These are phyloP conservation scores for Puccinia novopanici DNA, from an alignment of 1,284 basidiomycete species.

Conservation along the genomic window DNA sequence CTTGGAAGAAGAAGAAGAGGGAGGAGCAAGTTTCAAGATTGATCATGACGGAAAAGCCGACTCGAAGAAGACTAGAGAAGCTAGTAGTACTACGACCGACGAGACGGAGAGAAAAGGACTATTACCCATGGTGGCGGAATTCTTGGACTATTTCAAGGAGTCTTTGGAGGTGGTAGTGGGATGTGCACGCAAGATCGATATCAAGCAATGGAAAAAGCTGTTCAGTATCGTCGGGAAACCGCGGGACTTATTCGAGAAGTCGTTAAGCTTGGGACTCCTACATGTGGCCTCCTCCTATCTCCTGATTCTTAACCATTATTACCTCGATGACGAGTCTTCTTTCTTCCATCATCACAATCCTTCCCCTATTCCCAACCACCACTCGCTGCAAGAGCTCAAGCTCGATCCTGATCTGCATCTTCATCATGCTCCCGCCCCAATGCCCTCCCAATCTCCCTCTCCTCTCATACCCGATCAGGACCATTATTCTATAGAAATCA, in stretches of 20 bases:
- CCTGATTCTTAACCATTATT: slow-evolving; percentile 75
- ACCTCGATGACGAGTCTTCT: slow-evolving; percentile 66
- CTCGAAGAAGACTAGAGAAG: too few relatives aligned
- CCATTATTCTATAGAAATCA: slow-evolving; percentile 54
- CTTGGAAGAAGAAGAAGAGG: slow-evolving; percentile 86
- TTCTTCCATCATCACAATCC: slow-evolving; percentile 69
- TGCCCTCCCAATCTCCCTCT: neutral
- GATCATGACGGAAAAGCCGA: neutral
- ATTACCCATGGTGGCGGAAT: slow-evolving; percentile 66
- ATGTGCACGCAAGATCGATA: slow-evolving; percentile 95
- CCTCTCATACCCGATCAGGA: slow-evolving; percentile 46
- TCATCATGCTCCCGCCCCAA: too few relatives aligned
- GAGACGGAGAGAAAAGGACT: neutral
- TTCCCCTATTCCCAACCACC: slow-evolving; percentile 12
- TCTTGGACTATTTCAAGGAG: slow-evolving; percentile 89
- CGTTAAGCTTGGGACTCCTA: slow-evolving; percentile 72
- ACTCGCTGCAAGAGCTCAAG: neutral
- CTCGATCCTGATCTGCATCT: too few relatives aligned
- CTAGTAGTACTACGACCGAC: neutral
- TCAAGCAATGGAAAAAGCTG: slow-evolving; percentile 82
- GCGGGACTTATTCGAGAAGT: slow-evolving; percentile 85
- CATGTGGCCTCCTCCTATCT: slow-evolving; percentile 92
- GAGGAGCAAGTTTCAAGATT: slow-evolving; percentile 66
- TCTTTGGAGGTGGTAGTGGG: slow-evolving; percentile 89
- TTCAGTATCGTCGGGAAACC: slow-evolving; percentile 90